Conservation (phyloP, 768 basidiomycete genomes). For the Kwoniella dendrophila region DNA sequence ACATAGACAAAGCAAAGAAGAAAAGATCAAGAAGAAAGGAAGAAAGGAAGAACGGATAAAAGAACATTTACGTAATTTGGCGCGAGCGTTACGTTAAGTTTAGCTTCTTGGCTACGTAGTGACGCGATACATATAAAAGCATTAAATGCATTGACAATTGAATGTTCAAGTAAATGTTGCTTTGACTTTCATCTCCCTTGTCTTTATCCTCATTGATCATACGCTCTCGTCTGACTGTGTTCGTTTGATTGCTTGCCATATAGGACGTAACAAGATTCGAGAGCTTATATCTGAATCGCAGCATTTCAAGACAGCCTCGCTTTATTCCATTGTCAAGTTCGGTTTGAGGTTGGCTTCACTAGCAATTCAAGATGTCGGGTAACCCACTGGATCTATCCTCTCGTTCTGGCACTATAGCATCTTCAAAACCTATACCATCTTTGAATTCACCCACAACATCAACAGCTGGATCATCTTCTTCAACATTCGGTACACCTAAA, state of each 20-base stretch:
- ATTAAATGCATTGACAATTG: conserved; percentile 3
- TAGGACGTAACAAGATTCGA: not conserved
- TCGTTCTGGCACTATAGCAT: conserved; percentile 7
- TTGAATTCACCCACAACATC: conserved; percentile 6
- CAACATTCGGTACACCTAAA: conserved; percentile 34
- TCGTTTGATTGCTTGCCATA: not conserved
- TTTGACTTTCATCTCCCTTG: not conserved
- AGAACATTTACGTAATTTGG: conserved; percentile 16
- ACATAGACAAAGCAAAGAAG: too few species aligned
- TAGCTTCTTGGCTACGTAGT: not conserved
- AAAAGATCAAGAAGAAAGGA: conserved; percentile 12
- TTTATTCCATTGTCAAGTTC: not conserved
- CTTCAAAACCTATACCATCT: conserved; percentile 31
- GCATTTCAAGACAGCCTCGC: not conserved
- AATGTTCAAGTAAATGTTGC: too few species aligned
- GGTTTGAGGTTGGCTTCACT: not conserved
- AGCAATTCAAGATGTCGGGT: conserved; percentile 13
- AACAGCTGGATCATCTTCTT: conserved; percentile 9
- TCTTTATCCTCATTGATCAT: not conserved
- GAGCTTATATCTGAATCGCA: not conserved
- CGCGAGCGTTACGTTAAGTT: conserved; percentile 5
- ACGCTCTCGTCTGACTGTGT: not conserved
- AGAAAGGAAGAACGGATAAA: not conserved
- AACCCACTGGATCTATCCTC: not conserved
- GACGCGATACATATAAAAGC: not conserved